These are phyloP conservation scores for Vanrija sp. DNA, from an alignment of 1,284 basidiomycete genomes.

Conservation along the genomic window DNA sequence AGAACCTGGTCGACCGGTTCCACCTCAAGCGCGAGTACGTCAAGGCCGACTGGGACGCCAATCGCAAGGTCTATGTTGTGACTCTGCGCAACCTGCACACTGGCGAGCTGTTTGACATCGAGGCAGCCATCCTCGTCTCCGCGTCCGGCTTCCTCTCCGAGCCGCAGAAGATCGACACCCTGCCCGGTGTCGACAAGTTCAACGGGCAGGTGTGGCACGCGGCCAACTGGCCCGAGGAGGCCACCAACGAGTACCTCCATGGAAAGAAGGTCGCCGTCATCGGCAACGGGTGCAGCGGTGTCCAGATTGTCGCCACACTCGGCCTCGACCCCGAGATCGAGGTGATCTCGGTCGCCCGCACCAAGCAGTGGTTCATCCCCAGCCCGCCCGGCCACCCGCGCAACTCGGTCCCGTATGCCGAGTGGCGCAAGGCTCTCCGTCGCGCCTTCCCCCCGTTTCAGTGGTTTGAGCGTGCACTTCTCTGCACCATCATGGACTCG, in stretches of 20 bases:
- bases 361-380: conserved; percentile 12
- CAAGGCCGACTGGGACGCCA: conserved; percentile 9
- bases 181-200: conserved; percentile 22
- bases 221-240: conserved; percentile 22
- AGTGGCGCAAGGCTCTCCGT: not conserved
- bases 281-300: conserved; percentile 12
- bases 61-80: conserved; percentile 1
- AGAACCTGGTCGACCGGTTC: conserved; percentile 2
- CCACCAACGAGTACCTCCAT: conserved; percentile 12
- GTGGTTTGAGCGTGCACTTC: not conserved
- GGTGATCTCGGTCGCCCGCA: conserved; percentile 3
- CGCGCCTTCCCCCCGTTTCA: not conserved
- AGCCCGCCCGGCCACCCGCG: not conserved
- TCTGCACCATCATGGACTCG: conserved; percentile 6
- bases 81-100: conserved; percentile 1
- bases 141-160: conserved; percentile 27
- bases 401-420: conserved; percentile 4
- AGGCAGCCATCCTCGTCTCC: conserved; percentile 22
- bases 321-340: conserved; percentile 7
- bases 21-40: not conserved
- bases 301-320: conserved; percentile 12
- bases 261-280: conserved; percentile 17
- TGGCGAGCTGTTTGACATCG: not conserved
- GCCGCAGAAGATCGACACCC: conserved; percentile 15
- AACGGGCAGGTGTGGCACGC: conserved; percentile 21